These are phyloP conservation scores for Cajanus cajan DNA, from an alignment of 306 rosid genomes.

Conservation along the genomic window DNA sequence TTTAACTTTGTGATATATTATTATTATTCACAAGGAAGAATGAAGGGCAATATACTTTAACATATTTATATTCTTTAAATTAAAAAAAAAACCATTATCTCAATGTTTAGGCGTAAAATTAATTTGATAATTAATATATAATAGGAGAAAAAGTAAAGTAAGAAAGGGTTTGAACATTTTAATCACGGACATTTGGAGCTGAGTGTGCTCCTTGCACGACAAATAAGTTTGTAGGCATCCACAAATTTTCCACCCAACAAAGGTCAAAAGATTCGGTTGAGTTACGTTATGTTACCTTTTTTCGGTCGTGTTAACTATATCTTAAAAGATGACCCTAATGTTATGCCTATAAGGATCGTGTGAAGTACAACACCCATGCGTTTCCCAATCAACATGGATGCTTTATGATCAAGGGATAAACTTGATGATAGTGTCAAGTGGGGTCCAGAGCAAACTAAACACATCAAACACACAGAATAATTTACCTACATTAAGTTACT, in stretches of 20 bases:
- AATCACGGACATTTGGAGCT: too few relatives aligned
- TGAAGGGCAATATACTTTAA: too few relatives aligned
- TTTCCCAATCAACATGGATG: background rate
- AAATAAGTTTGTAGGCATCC: background rate
- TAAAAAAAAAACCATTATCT: too few relatives aligned
- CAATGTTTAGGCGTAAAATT: too few relatives aligned
- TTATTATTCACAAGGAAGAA: too few relatives aligned
- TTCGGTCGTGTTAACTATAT: background rate
- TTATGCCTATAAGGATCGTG: background rate
- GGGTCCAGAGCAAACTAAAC: background rate
- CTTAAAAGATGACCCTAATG: background rate
- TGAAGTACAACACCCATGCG: background rate
- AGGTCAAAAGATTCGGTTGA: conserved; percentile 14
- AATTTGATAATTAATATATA: too few relatives aligned
- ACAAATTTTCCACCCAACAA: background rate
- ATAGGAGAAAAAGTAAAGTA: too few relatives aligned
- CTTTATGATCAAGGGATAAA: background rate
- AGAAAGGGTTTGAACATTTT: too few relatives aligned
- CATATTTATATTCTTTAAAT: too few relatives aligned
- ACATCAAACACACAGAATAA: too few relatives aligned
- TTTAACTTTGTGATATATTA: too few relatives aligned
- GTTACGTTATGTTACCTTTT: background rate
- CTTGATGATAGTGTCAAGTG: background rate
- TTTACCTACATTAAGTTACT: too few relatives aligned
- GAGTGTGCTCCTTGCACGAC: background rate